phyloP scores from a whole-genome alignment of 1,284 basidiomycete species.

The Irpex lacteus region DNA sequence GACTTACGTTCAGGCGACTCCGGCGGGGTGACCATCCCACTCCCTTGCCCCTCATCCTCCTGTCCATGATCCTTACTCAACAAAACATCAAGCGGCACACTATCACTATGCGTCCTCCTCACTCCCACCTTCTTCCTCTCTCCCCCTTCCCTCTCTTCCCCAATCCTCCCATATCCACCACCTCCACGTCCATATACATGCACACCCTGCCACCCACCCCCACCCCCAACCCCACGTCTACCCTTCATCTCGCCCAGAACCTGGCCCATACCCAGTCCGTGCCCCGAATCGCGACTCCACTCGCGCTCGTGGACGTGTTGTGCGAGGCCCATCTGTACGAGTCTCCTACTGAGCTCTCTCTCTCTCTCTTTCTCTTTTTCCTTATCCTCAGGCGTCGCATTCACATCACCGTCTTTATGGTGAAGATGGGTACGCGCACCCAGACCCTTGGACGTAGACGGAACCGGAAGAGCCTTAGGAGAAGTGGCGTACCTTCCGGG shows the following conservation, averaged over 20 bases:
- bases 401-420: not conserved
- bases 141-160: not conserved
- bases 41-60: not conserved
- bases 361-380: not conserved
- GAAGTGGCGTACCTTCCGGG: not conserved
- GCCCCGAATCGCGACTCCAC: no score
- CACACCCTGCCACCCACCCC: no score
- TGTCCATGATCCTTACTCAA: not conserved
- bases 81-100: not conserved
- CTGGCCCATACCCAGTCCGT: no score
- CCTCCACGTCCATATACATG: no score
- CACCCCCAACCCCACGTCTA: no score
- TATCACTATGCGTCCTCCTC: not conserved
- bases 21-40: not conserved
- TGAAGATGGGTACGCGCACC: no score
- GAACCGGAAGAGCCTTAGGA: not conserved
- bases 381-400: not conserved
- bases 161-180: no score
- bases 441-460: no score
- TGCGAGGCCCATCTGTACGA: not conserved
- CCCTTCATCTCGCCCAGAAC: no score
- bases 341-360: not conserved
- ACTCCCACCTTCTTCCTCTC: not conserved
- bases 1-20: not conserved
- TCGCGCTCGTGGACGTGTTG: not conserved